A percentile compares a stretch with the other conserved stretches of the same genome.
phyloP scores from a whole-genome alignment of 2,329 filamentous ascomycete genomes.

The Fusarium albidum region DNA sequence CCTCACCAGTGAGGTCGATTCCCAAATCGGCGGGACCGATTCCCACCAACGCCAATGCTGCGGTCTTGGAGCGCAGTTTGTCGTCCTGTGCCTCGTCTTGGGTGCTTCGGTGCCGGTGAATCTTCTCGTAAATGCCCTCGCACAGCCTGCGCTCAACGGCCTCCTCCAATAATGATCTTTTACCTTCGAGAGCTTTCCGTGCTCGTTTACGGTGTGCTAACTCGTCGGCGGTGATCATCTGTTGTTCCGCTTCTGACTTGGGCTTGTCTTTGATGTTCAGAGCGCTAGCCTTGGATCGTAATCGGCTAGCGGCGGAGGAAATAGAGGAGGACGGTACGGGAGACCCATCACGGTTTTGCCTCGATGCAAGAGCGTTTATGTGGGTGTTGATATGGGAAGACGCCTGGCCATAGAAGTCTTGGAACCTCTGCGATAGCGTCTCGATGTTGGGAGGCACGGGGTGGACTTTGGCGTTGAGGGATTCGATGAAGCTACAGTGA shows the following conservation, averaged over 20 bases:
- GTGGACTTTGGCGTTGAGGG: slow-evolving; percentile 86
- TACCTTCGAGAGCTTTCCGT: slow-evolving; percentile 79
- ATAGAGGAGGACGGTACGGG: slow-evolving; percentile 62
- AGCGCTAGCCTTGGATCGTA: slow-evolving; percentile 64
- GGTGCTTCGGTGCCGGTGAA: slow-evolving; percentile 90
- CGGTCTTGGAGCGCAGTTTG: slow-evolving; percentile 92
- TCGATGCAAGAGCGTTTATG: slow-evolving; percentile 79
- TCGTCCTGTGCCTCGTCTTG: slow-evolving; percentile 96
- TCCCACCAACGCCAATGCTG: slow-evolving; percentile 87
- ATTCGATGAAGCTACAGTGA: slow-evolving; percentile 81
- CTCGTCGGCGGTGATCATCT: slow-evolving; percentile 91
- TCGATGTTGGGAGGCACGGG: slow-evolving; percentile 85
- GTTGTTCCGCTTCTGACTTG: slow-evolving; percentile 65
- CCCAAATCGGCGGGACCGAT: slow-evolving; percentile 88
- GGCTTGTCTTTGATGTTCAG: slow-evolving; percentile 62
- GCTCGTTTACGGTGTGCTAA: slow-evolving; percentile 81
- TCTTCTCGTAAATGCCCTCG: slow-evolving; percentile 84
- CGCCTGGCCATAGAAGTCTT: slow-evolving; percentile 89
- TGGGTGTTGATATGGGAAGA: slow-evolving; percentile 87
- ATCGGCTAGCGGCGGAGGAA: slow-evolving; percentile 62
- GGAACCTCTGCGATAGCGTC: slow-evolving; percentile 83
- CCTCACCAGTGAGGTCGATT: slow-evolving; percentile 71
- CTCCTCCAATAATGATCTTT: slow-evolving; percentile 82
- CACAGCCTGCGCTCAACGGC: slow-evolving; percentile 88
- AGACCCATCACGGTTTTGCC: slow-evolving; percentile 74